These are phyloP conservation scores for Heterobasidion occidentale DNA, from an alignment of 1,284 basidiomycete species.

Conservation along the genomic window DNA sequence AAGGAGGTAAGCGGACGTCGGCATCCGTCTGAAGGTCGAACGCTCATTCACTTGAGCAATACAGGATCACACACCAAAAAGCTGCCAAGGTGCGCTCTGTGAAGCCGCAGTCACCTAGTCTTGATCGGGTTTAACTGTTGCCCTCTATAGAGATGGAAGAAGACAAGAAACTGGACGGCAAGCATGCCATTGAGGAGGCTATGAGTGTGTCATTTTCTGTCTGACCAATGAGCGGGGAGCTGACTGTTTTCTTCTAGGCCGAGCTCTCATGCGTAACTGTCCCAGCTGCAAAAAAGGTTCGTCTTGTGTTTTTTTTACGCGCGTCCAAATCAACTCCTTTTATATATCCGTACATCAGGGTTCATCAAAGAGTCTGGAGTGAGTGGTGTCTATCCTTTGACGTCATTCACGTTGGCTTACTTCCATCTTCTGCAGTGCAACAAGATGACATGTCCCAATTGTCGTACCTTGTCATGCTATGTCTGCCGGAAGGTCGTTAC, in stretches of 20 bases:
- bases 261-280: conserved; percentile 78
- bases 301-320: conserved; percentile 14
- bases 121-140: not conserved
- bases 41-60: not conserved
- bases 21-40: no score
- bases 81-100: conserved; percentile 59
- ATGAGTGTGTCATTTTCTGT: conserved; percentile 53
- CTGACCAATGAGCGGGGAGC: not conserved
- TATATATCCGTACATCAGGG: conserved; percentile 30
- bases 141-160: conserved; percentile 52
- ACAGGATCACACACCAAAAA: conserved; percentile 81
- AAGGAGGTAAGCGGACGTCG: conserved; percentile 39
- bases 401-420: not conserved
- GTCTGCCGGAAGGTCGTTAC: conserved; percentile 62
- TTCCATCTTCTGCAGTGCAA: conserved; percentile 48
- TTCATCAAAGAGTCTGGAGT: conserved; percentile 73
- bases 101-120: not conserved
- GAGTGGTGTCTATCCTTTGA: conserved; percentile 18
- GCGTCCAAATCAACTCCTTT: not conserved
- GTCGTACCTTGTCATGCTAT: conserved; percentile 68
- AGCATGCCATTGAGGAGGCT: conserved; percentile 80
- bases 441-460: conserved; percentile 72
- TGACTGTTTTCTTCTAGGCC: conserved; percentile 33
- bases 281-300: conserved; percentile 69
- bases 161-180: conserved; percentile 63